Evolutionary conservation across 768 basidiomycete species (phyloP), one percentile per base, ranked within the genome.

Genomic region (Tricholoma saponaceum): DNA sequence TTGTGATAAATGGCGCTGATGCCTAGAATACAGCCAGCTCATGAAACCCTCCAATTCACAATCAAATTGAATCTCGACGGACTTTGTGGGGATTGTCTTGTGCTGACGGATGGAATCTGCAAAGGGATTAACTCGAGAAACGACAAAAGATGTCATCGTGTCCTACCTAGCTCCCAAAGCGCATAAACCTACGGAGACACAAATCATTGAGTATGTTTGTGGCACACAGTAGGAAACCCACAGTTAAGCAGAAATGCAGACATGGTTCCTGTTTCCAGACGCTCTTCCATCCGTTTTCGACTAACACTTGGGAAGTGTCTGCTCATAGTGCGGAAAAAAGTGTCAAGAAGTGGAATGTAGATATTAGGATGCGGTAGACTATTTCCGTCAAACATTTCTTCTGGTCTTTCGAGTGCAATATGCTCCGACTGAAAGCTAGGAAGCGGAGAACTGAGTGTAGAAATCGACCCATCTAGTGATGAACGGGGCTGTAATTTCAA

Each of bases 211-310:
- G 22, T 28, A 56, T 2, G 13, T 5, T 18, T 32, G 20, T 8
- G 13, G 28, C 50, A 54, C 1, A 30, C 1, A 5, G 5, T 32
- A 12, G 2, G 43, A 43, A 35, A 56, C 60, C n/a, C 12, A 62
- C 60, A 62, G n/a, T 62, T 62, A 9, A 62, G 58, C 37, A 62
- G 56, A n/a, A 62, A 59, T 5, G 58, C 58, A 54, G 60, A 62
- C 60, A 62, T 62, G 16, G 60, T 62, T 22, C 58, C 58, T 23
- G 52, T 56, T 52, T 56, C 46, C 1, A 62, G 47, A 22, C 58
- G 58, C 12, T 62, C 58, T 49, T 62, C 60, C 49, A 62, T 62
- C 25, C 60, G 44, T 57, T 57, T 52, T 6, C 60, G 58, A 32
- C 49, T 57, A 13, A 62, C 56, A 51, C 60, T 62, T 12, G 60